Evolutionary conservation across 2,329 filamentous ascomycete genomes (phyloP).

Genomic region (Raffaelea albimanens): DNA sequence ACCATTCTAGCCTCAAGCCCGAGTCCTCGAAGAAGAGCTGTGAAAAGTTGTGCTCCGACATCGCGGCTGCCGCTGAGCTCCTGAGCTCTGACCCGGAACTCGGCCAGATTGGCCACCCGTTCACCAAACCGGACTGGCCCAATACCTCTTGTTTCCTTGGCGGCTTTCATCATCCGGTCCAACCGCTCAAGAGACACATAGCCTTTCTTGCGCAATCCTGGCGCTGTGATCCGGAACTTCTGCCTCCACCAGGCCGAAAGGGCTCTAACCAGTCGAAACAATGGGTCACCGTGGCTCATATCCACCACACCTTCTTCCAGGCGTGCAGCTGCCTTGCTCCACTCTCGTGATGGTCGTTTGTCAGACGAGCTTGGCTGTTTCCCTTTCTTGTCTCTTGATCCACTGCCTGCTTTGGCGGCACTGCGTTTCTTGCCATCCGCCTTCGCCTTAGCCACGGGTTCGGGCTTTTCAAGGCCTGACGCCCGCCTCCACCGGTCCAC

Average conservation of each 20-base stretch:
- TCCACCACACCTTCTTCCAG: conserved; percentile 64
- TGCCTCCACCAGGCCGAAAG: conserved; percentile 85
- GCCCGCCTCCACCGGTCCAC: conserved; percentile 62
- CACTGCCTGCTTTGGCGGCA: conserved; percentile 21
- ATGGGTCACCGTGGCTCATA: conserved; percentile 72
- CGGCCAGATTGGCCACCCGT: conserved; percentile 53
- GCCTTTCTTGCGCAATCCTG: conserved; percentile 78
- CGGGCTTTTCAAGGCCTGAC: conserved; percentile 46
- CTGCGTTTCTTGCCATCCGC: conserved; percentile 5
- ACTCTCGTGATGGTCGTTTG: conserved; percentile 46
- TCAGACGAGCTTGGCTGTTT: conserved; percentile 25
- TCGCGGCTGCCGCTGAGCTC: conserved; percentile 74
- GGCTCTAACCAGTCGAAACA: conserved; percentile 65
- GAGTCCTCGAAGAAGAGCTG: conserved; percentile 69
- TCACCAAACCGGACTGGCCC: conserved; percentile 60
- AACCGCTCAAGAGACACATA: conserved; percentile 73
- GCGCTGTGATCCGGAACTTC: conserved; percentile 65
- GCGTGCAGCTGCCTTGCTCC: conserved; percentile 59
- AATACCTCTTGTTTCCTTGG: conserved; percentile 35
- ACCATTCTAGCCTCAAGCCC: conserved; percentile 78
- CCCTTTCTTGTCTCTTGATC: conserved; percentile 27
- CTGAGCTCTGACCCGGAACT: conserved; percentile 61
- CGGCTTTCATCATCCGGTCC: conserved; percentile 60
- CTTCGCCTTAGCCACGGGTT: not conserved
- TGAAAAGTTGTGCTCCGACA: conserved; percentile 82